Evolutionary conservation across 495 filamentous ascomycete genomes (phyloP).

Genomic region (Trichocladium uniseriatum): DNA sequence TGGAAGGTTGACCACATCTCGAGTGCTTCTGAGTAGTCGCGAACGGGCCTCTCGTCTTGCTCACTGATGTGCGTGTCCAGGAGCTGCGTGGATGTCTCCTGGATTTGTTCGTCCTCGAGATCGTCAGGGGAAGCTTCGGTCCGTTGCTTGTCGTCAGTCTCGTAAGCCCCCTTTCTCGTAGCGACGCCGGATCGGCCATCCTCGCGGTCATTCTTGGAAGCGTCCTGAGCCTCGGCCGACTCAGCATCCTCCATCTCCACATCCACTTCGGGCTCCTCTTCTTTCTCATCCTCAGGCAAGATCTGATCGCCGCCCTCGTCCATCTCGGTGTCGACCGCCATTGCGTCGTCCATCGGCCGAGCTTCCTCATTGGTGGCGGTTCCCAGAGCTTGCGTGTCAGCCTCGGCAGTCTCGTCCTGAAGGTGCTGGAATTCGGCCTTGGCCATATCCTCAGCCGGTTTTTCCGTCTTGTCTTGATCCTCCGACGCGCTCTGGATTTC

Average conservation of each 20-base stretch:
- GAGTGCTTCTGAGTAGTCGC: slow-evolving; percentile 53
- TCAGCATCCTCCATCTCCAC: slow-evolving; percentile 33
- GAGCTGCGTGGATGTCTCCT: slow-evolving; percentile 64
- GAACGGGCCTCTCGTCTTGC: slow-evolving; percentile 27
- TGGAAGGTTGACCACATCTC: slow-evolving; percentile 81
- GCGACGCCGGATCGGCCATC: slow-evolving; percentile 37
- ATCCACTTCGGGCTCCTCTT: slow-evolving; percentile 40
- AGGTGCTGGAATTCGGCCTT: slow-evolving; percentile 77
- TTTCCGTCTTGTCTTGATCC: slow-evolving; percentile 39
- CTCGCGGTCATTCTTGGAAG: slow-evolving; percentile 33
- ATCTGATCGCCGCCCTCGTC: slow-evolving; percentile 44
- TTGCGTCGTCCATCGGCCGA: slow-evolving; percentile 68
- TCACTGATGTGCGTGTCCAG: slow-evolving; percentile 60
- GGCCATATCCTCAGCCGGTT: slow-evolving; percentile 44
- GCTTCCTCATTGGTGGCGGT: slow-evolving; percentile 81
- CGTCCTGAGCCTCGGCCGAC: slow-evolving; percentile 29
- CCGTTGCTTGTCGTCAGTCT: slow-evolving; percentile 22
- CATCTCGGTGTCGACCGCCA: slow-evolving; percentile 66
- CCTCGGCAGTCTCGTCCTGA: slow-evolving; percentile 64
- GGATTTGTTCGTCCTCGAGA: slow-evolving; percentile 47
- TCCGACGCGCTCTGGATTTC: slow-evolving; percentile 65
- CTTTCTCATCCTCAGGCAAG: slow-evolving; percentile 50
- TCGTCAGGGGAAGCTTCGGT: slow-evolving; percentile 27
- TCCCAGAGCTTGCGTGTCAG: slow-evolving; percentile 85
- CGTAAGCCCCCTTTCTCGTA: slow-evolving; percentile 39